Evolutionary conservation across 208 protist species (phyloP).

Genomic region (Trichomonas gallinae): DNA sequence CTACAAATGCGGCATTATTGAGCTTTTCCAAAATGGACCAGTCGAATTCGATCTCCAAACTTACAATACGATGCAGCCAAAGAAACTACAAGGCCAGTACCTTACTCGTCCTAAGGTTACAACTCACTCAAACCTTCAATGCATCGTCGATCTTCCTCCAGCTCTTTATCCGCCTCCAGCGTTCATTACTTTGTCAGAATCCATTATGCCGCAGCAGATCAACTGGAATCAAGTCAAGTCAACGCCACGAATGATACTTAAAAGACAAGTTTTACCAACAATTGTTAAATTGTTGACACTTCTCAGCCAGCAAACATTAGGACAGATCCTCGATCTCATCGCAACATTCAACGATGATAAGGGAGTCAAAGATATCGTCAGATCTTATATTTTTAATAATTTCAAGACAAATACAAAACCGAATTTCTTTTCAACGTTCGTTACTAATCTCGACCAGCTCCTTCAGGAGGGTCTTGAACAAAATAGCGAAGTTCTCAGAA

Average conservation of each 20-base stretch:
- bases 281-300: not conserved
- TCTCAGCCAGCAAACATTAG: not conserved
- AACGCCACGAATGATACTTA: not conserved
- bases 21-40: not conserved
- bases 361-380: not conserved
- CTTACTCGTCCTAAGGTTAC: not conserved
- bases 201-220: not conserved
- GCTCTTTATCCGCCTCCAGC: not conserved
- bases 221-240: not conserved
- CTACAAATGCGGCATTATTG: not conserved
- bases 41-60: no score
- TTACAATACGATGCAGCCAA: not conserved
- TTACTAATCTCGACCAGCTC: not conserved
- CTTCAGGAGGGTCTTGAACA: not conserved
- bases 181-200: not conserved
- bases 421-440: not conserved
- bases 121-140: not conserved
- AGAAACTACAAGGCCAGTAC: not conserved
- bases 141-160: not conserved
- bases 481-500: not conserved
- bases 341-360: not conserved
- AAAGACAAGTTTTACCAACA: not conserved
- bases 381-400: not conserved
- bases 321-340: not conserved
- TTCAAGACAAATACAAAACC: not conserved